These are phyloP conservation scores for Hypsizygus marmoreus DNA, from an alignment of 768 basidiomycete species.

Conservation along the genomic window DNA sequence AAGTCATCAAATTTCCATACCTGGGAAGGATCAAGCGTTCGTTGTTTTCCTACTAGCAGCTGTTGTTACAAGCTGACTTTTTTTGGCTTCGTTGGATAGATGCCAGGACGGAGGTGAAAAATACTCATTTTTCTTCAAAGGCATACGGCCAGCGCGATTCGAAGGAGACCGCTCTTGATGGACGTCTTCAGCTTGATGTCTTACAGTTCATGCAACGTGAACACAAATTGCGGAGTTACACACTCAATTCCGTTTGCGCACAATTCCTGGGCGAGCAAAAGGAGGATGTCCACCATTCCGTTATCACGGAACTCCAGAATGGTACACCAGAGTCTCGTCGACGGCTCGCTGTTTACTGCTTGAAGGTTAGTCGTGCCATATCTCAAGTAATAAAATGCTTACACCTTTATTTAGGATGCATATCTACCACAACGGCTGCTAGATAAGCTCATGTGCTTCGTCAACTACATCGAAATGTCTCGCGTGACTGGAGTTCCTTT, in stretches of 20 bases:
- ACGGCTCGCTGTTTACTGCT: constrained; percentile 93
- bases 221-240: constrained; percentile 95
- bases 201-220: constrained; percentile 99
- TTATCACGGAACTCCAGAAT: constrained; percentile 97
- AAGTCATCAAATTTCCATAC: constrained; percentile 64
- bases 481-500: constrained; percentile 99
- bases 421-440: constrained; percentile 95
- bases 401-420: constrained; percentile 69
- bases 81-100: constrained; percentile 42
- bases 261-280: constrained; percentile 99
- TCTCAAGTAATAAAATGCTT: not conserved
- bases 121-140: constrained; percentile 96
- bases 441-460: constrained; percentile 98
- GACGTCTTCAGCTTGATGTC: constrained; percentile 92
- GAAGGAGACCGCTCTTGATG: constrained; percentile 89
- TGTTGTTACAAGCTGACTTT: not conserved
- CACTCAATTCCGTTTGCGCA: constrained; percentile 96
- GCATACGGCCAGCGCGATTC: constrained; percentile 97
- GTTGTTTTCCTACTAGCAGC: constrained; percentile 18
- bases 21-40: constrained; percentile 78
- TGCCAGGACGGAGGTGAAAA: constrained; percentile 77
- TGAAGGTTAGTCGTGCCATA: constrained; percentile 64
- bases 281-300: constrained; percentile 98
- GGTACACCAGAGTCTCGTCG: constrained; percentile 92
- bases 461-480: constrained; percentile 99